Base-by-base conservation (phyloP, 768 basidiomycete species). In the Tulasnella sp. region DNA sequence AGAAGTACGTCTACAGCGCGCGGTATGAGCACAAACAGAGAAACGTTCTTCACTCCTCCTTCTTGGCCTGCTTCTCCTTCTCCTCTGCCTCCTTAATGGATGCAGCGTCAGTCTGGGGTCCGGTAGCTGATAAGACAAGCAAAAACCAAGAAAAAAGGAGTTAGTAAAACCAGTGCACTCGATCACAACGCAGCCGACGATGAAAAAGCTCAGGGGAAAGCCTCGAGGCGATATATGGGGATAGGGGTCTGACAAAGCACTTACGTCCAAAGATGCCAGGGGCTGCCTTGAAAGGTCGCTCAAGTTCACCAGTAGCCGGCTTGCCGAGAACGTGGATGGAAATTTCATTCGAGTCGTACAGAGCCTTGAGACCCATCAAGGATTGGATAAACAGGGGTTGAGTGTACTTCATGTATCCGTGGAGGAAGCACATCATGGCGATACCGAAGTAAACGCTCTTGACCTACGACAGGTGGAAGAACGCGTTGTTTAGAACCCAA, bases 351-450 rank as follows among this genome's bases (percentile, higher is more conserved):
- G 93, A 92, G 83, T 98, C 97, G 85, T 93, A 94, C 39, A 97
- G 85, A 68, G 89, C 90, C 88, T 99, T 99, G 83, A 98, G 79
- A n/a, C 94, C 94, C 95, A 97, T 98, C 82, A 99, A 89, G 18
- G 90, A 90, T 85, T 98, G 97, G 82, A 98, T 93, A 87, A 98
- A 97, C 82, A 99, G 90, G 9, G 97, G 97, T 84, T 97, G 97
- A 9, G 96, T 97, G 89, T 94, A 98, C 85, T 94, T 91, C 87
- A 99, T 88, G 90, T 98, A 99, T 76, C 93, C 81, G 87, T 99
- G 97, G 88, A 98, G 91, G 88, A 96, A 92, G 80, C 84, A 89
- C 93, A 97, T 96, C 92, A 95, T 94, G 74, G 91, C 92, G 83
- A 95, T 85, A 81, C 93, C 92, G 85, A 91, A 89, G 85, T 89